Evolutionary conservation across 2,329 filamentous ascomycete genomes (phyloP), one percentile per base, ranked within the genome.

Genomic region (Leptographium radiaticola): DNA sequence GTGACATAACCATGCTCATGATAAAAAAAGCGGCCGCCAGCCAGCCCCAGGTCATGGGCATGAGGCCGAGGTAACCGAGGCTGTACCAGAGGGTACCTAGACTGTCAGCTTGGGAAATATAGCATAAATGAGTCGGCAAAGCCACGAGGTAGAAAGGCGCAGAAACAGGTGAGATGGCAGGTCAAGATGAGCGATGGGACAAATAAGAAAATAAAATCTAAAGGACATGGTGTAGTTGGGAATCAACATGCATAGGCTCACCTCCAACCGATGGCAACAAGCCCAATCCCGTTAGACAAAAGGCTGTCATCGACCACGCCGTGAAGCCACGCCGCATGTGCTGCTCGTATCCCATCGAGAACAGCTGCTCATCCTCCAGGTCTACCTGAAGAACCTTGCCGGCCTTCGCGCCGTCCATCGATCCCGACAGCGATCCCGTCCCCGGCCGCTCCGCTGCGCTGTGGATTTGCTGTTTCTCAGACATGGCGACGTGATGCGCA

Each of bases 41-140:
- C 53, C 53, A 54, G 48, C 53, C 49, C 53, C 53, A 54, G 11
- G 53, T 54, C 53, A 54, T 54, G 12, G 53, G 49, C 53, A 54
- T 51, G 13, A 54, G 38, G 11, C 53, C 53, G 1, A 54, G 53
- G 18, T 54, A 54, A 16, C 53, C 53, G 1, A 54, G 43, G 33
- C 53, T 54, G 49, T 54, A 54, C 53, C 53, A 54, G 12, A 54
- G 46, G 1, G 53, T 54, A 7, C 53, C 51, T 53, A 18, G 8
- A 11, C 30, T 13, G 39, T 46, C 8, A 46, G 47, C 46, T 5
- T 2, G 25, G 25, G 25, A 25, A 25, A 25, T 5, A 5, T 25
- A 25, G 25, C 3, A 25, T 25, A 2, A 3, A 5, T 2, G 25
- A 25, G 25, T 25, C 5, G 25, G 25, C 25, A 25, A 25, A 25